Evolutionary conservation across 148 eudicot species (phyloP), one percentile per base, ranked within the genome.

Genomic region (Bassia scoparia): DNA sequence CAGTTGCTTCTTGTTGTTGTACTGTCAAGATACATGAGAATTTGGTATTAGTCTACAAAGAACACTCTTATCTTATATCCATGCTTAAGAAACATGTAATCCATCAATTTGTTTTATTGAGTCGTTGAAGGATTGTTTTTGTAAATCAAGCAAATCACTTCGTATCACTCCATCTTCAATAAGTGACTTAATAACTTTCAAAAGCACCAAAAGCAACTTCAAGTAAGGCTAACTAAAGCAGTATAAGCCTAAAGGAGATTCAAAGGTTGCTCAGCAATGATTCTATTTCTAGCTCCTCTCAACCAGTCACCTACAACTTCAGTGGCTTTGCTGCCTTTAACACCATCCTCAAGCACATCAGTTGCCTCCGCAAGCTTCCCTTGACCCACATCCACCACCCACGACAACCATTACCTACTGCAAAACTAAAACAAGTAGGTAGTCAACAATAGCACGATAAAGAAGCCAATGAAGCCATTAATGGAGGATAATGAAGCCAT

Each of bases 361-460:
- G 94, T 96, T 52, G 97, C 99, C 86, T 95, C 99, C 38, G 76
- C 79, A 30, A 95, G 93, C 67, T 88, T 95, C 44, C 99, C 97
- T 67, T 92, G 84, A 20, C 94, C 92, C 68, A 95, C n/a, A n/a
- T n/a, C n/a, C n/a, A n/a, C n/a, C n/a, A n/a, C n/a, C n/a, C n/a
- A n/a, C n/a, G n/a, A n/a, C n/a, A n/a, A n/a, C n/a, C n/a, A n/a
- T n/a, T n/a, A n/a, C n/a, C n/a, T n/a, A n/a, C n/a, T n/a, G n/a
- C n/a, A n/a, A n/a, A n/a, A n/a, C n/a, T n/a, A n/a, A n/a, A n/a
- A n/a, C n/a, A n/a, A n/a, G n/a, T n/a, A n/a, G n/a, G n/a, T n/a
- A n/a, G n/a, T n/a, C n/a, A n/a, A n/a, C n/a, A n/a, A n/a, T n/a
- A n/a, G n/a, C n/a, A n/a, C n/a, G n/a, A n/a, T n/a, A n/a, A n/a